Percentiles rank a stretch among this genome's conserved stretches.
These are phyloP conservation scores for Aspergillus caelatus DNA, from an alignment of 2,329 filamentous ascomycete species.

Conservation along the genomic window DNA sequence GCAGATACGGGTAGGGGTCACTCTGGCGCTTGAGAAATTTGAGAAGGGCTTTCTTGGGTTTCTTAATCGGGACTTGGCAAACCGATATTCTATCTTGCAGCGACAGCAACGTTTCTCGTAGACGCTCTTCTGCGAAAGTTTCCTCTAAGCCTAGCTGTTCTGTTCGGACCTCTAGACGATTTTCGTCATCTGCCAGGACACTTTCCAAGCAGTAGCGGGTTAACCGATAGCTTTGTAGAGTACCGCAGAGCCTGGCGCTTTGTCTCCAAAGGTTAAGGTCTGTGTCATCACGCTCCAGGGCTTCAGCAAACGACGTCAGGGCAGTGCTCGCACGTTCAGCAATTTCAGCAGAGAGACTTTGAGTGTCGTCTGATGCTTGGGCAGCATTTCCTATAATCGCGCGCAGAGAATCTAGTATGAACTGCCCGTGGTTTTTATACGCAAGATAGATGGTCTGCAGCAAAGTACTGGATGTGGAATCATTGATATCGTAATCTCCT, in stretches of 20 bases:
- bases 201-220: slow-evolving; percentile 66
- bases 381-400: slow-evolving; percentile 44
- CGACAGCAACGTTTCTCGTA: slow-evolving; percentile 52
- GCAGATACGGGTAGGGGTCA: slow-evolving; percentile 56
- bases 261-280: slow-evolving; percentile 67
- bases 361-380: slow-evolving; percentile 19
- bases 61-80: slow-evolving; percentile 53
- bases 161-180: slow-evolving; percentile 55
- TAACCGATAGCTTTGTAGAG: slow-evolving; percentile 61
- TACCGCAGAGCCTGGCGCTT: slow-evolving; percentile 59
- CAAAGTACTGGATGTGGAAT: slow-evolving; percentile 76
- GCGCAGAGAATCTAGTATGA: slow-evolving; percentile 75
- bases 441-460: slow-evolving; percentile 89
- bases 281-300: slow-evolving; percentile 66
- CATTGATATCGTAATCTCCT: slow-evolving; percentile 63
- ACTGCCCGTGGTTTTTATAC: slow-evolving; percentile 95
- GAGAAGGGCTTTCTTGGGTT: slow-evolving; percentile 55
- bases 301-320: slow-evolving; percentile 61
- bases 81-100: slow-evolving; percentile 60
- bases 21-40: slow-evolving; percentile 56
- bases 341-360: slow-evolving; percentile 23
- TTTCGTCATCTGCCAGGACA: slow-evolving; percentile 64
- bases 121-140: slow-evolving; percentile 55
- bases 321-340: slow-evolving; percentile 45
- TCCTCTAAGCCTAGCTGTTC: slow-evolving; percentile 63